These are phyloP conservation scores for Onygenales sp. DNA, from an alignment of 2,329 filamentous ascomycete genomes.

Conservation along the genomic window DNA sequence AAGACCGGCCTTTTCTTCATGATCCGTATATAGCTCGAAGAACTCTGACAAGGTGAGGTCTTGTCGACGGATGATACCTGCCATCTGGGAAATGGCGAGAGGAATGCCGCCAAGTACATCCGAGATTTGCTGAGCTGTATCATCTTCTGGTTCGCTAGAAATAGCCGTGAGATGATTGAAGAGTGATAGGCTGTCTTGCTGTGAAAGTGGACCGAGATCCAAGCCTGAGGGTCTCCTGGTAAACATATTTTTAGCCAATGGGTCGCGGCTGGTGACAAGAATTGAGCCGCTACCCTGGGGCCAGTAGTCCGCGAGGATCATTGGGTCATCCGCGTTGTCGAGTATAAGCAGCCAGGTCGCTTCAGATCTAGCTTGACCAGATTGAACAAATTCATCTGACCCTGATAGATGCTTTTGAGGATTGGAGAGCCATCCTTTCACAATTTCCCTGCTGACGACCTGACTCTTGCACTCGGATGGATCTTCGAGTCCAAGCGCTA, in stretches of 20 bases:
- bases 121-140: constrained; percentile 9
- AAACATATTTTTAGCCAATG: constrained; percentile 12
- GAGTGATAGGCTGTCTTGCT: background rate
- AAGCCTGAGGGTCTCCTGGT: constrained; percentile 4
- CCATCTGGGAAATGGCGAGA: constrained; percentile 17
- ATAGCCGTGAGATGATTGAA: constrained; percentile 2
- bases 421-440: constrained; percentile 18
- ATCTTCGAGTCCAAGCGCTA: constrained; percentile 18
- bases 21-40: constrained; percentile 9
- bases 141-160: constrained; percentile 3
- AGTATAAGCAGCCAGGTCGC: constrained; percentile 18
- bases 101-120: constrained; percentile 12
- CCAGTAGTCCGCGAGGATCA: constrained; percentile 17
- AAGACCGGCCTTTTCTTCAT: constrained; percentile 6
- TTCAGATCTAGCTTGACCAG: constrained; percentile 5
- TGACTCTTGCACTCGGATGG: constrained; percentile 14
- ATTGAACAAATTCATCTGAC: constrained; percentile 3
- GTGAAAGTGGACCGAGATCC: constrained; percentile 9
- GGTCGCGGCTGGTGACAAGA: constrained; percentile 19
- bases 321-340: constrained; percentile 17
- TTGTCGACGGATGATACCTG: constrained; percentile 12
- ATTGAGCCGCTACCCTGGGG: constrained; percentile 15
- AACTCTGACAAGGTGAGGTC: constrained; percentile 11
- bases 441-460: constrained; percentile 15
- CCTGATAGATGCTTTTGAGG: constrained; percentile 5